phyloP scores from a whole-genome alignment of 1,284 basidiomycete genomes.

The Ganoderma sp. region DNA sequence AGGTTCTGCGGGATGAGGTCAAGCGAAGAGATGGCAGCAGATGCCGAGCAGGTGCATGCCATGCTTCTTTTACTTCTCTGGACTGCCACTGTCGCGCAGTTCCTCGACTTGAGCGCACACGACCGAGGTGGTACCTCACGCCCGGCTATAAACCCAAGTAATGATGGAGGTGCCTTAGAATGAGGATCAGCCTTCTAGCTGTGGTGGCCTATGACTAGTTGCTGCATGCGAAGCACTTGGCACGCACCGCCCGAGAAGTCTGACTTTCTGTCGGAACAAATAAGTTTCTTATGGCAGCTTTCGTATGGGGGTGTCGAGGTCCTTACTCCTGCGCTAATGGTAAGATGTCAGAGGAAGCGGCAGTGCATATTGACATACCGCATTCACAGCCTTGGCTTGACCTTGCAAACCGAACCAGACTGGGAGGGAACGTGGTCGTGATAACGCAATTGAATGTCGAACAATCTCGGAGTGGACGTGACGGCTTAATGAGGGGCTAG shows the following conservation, averaged over 20 bases:
- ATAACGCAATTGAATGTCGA: not conserved
- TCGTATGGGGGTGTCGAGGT: not conserved
- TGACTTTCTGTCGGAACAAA: not conserved
- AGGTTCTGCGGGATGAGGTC: constrained; percentile 1
- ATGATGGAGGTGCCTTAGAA: not conserved
- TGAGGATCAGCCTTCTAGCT: not conserved
- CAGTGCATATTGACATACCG: not conserved
- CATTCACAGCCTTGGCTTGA: not conserved
- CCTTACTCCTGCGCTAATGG: not conserved
- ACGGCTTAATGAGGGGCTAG: constrained; percentile 2
- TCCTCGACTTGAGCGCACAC: not conserved
- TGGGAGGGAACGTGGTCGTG: not conserved
- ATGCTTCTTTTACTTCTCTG: not conserved
- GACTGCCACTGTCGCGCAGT: not conserved
- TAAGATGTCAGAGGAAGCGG: not conserved
- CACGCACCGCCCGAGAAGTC: not conserved
- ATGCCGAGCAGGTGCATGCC: not conserved
- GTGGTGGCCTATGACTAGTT: not conserved
- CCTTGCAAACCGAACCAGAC: not conserved
- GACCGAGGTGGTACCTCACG: not conserved
- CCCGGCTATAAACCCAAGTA: not conserved
- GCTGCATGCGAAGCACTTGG: not conserved
- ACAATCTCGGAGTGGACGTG: not conserved
- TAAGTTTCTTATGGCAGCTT: not conserved
- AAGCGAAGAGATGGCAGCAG: constrained; percentile 16